Conservation (phyloP, 2,329 filamentous ascomycete genomes). For the Neofusicoccum umdonicola region DNA sequence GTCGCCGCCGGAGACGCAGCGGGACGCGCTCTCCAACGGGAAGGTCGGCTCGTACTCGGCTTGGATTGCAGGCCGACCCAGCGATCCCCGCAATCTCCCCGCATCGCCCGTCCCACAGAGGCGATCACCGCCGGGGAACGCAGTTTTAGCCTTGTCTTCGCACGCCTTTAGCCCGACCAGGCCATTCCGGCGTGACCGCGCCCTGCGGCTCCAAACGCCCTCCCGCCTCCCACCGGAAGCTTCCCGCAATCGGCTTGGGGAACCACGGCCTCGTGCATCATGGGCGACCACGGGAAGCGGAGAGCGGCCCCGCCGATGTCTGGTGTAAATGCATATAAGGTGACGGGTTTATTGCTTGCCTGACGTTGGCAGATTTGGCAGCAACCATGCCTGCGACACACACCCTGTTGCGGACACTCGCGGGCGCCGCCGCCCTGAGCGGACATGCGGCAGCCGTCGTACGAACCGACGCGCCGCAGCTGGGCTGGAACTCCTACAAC, state of each 20-base stretch:
- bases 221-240: neutral
- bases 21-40: neutral
- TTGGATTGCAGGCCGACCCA: neutral
- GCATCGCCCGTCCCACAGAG: neutral
- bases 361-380: neutral
- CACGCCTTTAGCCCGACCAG: neutral
- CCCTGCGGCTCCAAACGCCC: neutral
- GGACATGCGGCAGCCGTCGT: neutral
- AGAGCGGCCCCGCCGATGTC: neutral
- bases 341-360: neutral
- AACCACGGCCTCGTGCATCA: neutral
- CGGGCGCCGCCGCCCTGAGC: neutral
- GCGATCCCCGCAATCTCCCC: constrained; percentile 5
- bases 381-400: neutral
- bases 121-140: neutral
- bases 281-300: neutral
- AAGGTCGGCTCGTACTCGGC: constrained; percentile 5
- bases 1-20: neutral
- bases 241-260: neutral
- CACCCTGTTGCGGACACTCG: neutral
- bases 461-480: constrained; percentile 28
- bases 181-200: neutral
- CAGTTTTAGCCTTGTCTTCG: neutral
- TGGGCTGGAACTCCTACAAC: constrained; percentile 61
- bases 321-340: neutral